Evolutionary conservation across 805 yeast genomes (phyloP).

Genomic region (Clavispora asparagi): DNA sequence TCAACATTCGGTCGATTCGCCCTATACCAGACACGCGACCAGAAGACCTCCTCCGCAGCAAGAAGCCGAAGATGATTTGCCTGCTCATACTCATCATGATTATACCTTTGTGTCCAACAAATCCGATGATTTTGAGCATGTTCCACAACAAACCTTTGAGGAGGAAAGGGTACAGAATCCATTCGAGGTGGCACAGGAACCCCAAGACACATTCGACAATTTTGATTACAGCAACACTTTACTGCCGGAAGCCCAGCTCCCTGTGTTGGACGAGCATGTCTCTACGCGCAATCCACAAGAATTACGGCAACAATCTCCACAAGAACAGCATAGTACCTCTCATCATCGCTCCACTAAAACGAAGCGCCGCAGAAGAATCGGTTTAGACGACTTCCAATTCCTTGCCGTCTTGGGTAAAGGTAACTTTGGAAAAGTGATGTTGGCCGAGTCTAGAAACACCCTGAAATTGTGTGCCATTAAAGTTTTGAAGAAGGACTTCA

Average conservation of each 20-base stretch:
- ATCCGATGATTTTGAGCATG: slow-evolving; percentile 15
- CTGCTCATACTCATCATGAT: slow-evolving; percentile 8
- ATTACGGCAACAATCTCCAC: not conserved
- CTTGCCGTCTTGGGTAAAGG: slow-evolving; percentile 96
- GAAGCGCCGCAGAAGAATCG: slow-evolving; percentile 63
- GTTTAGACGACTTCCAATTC: slow-evolving; percentile 91
- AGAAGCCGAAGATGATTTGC: slow-evolving; percentile 1
- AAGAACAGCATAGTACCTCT: not conserved
- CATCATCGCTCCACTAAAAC: slow-evolving; percentile 19
- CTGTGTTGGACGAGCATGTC: not conserved
- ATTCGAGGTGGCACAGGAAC: slow-evolving; percentile 5
- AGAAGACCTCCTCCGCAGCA: slow-evolving; percentile 10
- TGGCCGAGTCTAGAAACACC: slow-evolving; percentile 87
- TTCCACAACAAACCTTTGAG: not conserved
- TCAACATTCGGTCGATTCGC: slow-evolving; percentile 26
- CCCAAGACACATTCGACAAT: slow-evolving; percentile 11
- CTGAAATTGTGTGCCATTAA: slow-evolving; percentile 87
- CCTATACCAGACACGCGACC: slow-evolving; percentile 14
- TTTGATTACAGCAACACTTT: slow-evolving; percentile 24
- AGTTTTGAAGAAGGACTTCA: slow-evolving; percentile 92
- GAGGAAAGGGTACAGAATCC: slow-evolving; percentile 1
- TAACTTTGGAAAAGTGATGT: slow-evolving; percentile 96
- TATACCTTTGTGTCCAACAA: slow-evolving; percentile 19
- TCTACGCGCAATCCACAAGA: not conserved
- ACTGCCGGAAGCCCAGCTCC: not conserved